Conservation (phyloP, 306 rosid species). For the Dalbergia oliveri region DNA sequence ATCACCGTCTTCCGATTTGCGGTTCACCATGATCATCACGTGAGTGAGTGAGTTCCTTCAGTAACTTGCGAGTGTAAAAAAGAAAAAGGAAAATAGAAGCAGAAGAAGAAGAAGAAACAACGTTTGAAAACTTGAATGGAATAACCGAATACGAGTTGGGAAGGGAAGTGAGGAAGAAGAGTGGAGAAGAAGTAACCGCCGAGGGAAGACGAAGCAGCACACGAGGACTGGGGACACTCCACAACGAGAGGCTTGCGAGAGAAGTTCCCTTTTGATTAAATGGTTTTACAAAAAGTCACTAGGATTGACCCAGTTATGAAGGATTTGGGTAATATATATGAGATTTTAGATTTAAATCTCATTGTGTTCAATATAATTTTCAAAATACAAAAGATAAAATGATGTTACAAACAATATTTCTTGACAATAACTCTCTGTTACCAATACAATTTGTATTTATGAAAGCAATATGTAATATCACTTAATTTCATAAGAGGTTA, state of each 20-base stretch:
- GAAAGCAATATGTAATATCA: too few species aligned
- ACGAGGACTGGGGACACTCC: not conserved
- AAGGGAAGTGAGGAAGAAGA: not conserved
- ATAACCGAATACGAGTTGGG: not conserved
- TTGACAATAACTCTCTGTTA: too few species aligned
- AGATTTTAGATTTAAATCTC: too few species aligned
- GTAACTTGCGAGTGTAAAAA: not conserved
- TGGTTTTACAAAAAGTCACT: too few species aligned
- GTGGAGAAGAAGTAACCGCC: not conserved
- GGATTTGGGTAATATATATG: too few species aligned
- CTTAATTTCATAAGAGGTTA: too few species aligned
- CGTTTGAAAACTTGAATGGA: not conserved
- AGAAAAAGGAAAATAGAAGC: not conserved
- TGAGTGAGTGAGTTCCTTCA: not conserved
- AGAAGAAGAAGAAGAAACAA: not conserved
- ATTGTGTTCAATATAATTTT: too few species aligned
- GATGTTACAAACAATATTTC: too few species aligned
- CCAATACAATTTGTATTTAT: too few species aligned
- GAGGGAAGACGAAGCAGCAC: not conserved
- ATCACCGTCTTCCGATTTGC: slow-evolving; percentile 4
- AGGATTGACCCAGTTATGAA: too few species aligned
- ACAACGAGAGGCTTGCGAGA: not conserved
- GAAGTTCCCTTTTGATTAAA: not conserved
- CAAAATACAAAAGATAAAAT: too few species aligned
- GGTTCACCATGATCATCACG: slow-evolving; percentile 20